These are phyloP conservation scores for Incumbomyces lentus DNA, from an alignment of 2,329 filamentous ascomycete species.

Conservation along the genomic window DNA sequence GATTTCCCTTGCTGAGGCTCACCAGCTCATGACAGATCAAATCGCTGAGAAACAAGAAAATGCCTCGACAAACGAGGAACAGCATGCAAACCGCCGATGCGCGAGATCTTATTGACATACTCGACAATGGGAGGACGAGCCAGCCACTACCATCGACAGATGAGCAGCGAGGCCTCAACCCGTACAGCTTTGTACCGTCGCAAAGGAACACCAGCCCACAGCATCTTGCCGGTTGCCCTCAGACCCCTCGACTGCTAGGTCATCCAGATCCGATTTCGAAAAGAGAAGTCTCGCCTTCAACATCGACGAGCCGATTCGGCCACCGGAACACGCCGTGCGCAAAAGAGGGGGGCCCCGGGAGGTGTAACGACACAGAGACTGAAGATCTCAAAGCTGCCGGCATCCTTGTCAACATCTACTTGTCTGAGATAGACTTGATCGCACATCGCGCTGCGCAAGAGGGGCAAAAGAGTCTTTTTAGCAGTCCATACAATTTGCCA, in stretches of 20 bases:
- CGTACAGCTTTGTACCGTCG: background rate
- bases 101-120: background rate
- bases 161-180: background rate
- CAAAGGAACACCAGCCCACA: background rate
- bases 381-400: background rate
- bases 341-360: background rate
- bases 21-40: too few relatives aligned
- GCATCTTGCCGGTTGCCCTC: background rate
- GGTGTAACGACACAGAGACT: background rate
- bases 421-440: background rate
- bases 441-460: background rate
- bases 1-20: too few relatives aligned
- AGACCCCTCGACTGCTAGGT: background rate
- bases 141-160: background rate
- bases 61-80: background rate
- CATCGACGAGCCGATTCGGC: background rate
- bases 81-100: background rate
- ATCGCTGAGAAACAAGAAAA: background rate
- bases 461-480: background rate
- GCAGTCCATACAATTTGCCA: background rate
- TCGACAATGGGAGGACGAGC: background rate
- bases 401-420: background rate
- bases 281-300: background rate
- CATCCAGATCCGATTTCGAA: background rate
- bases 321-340: too few relatives aligned